A percentile compares a stretch with the other conserved stretches of the same genome.
Conservation (phyloP, 1,284 basidiomycete genomes). For the Cryptococcus hybrid region DNA sequence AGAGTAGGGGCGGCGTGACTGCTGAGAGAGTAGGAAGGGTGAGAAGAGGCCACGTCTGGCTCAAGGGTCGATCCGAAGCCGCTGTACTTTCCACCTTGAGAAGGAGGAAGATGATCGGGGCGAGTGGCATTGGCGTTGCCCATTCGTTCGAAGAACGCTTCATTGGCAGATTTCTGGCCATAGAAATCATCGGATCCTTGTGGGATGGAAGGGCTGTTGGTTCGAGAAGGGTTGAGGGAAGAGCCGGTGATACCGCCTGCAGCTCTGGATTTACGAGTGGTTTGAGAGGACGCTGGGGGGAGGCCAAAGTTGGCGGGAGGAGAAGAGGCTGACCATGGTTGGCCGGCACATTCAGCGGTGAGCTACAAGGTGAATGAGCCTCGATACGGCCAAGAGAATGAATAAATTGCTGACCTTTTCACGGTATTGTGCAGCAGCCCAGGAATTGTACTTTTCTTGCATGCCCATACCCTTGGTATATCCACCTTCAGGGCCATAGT, state of each 20-base stretch:
- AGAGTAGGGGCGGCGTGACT: slow-evolving; percentile 45
- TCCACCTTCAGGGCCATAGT: slow-evolving; percentile 71
- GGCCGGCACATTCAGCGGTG: slow-evolving; percentile 42
- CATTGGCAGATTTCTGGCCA: slow-evolving; percentile 33
- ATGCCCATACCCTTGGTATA: slow-evolving; percentile 67
- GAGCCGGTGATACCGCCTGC: slow-evolving; percentile 12
- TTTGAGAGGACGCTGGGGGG: slow-evolving; percentile 40
- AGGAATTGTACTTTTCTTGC: slow-evolving; percentile 82
- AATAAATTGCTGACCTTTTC: slow-evolving; percentile 64
- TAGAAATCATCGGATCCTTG: background rate
- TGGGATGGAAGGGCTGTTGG: slow-evolving; percentile 11
- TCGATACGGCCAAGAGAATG: background rate
- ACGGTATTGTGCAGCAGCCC: slow-evolving; percentile 87
- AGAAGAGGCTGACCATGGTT: slow-evolving; percentile 45
- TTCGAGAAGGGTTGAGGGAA: slow-evolving; percentile 11
- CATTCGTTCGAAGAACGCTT: slow-evolving; percentile 49
- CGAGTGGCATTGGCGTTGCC: slow-evolving; percentile 43
- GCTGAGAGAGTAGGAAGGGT: slow-evolving; percentile 42
- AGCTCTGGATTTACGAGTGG: slow-evolving; percentile 45
- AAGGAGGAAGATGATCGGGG: slow-evolving; percentile 46
- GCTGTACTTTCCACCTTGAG: slow-evolving; percentile 48
- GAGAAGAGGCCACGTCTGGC: slow-evolving; percentile 17
- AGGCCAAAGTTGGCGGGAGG: slow-evolving; percentile 35
- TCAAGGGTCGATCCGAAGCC: slow-evolving; percentile 48
- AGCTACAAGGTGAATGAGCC: slow-evolving; percentile 22